phyloP scores from a whole-genome alignment of 2,329 filamentous ascomycete species.

The Xylariaceae sp. region DNA sequence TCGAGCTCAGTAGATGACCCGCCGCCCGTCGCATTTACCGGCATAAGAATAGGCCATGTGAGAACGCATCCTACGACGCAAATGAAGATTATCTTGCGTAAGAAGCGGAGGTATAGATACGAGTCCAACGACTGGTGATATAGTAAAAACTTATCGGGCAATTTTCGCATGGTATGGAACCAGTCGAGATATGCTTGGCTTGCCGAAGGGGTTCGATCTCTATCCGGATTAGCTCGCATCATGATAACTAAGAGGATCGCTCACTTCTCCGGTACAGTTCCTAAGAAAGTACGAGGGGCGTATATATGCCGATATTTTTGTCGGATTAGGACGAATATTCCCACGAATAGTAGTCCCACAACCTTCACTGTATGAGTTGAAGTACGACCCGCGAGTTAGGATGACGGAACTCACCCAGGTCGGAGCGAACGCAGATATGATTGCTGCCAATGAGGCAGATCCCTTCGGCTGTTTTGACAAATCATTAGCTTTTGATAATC shows the following conservation, averaged over 20 bases:
- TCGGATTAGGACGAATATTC: slow-evolving; percentile 39
- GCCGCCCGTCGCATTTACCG: slow-evolving; percentile 83
- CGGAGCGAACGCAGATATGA: slow-evolving; percentile 41
- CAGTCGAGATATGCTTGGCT: slow-evolving; percentile 37
- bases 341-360: slow-evolving; percentile 37
- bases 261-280: slow-evolving; percentile 40
- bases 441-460: slow-evolving; percentile 39
- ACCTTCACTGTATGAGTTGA: slow-evolving; percentile 32
- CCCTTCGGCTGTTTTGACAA: slow-evolving; percentile 33
- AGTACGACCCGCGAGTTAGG: neutral
- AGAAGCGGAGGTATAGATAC: slow-evolving; percentile 85
- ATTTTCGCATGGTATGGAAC: slow-evolving; percentile 47
- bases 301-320: slow-evolving; percentile 39
- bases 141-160: slow-evolving; percentile 78
- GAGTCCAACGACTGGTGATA: slow-evolving; percentile 89
- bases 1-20: slow-evolving; percentile 70
- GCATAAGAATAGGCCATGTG: slow-evolving; percentile 85
- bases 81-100: slow-evolving; percentile 78
- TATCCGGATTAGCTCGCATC: slow-evolving; percentile 27
- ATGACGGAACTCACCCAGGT: slow-evolving; percentile 36
- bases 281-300: slow-evolving; percentile 40
- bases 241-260: neutral
- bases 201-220: slow-evolving; percentile 39
- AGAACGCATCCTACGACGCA: slow-evolving; percentile 81
- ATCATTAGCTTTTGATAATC: neutral